Evolutionary conservation across 345 rosid genomes (phyloP).

Genomic region (Citropsis articulata): DNA sequence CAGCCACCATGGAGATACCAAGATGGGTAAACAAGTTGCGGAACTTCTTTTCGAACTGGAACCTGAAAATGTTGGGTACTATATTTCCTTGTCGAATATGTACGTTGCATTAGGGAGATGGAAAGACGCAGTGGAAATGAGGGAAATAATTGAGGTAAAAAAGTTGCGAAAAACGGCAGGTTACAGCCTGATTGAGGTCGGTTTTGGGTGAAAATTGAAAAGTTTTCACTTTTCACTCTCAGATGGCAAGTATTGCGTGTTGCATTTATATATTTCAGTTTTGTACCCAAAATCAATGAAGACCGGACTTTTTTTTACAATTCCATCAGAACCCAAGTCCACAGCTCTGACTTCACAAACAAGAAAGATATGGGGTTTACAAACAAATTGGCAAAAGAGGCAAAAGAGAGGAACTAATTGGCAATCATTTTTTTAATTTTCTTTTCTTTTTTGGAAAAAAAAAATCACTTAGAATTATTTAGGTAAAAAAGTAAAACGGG

Average conservation of each 20-base stretch:
- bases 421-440: not conserved
- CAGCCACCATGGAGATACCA: conserved; percentile 38
- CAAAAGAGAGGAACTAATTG: not conserved
- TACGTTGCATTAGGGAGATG: conserved; percentile 44
- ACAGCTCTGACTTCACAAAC: not conserved
- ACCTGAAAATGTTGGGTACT: conserved; percentile 46
- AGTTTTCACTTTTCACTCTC: not conserved
- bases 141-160: conserved; percentile 33
- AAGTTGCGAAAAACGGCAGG: conserved; percentile 42
- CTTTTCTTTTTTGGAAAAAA: too few species aligned
- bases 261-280: not conserved
- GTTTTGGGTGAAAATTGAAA: not conserved
- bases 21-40: conserved; percentile 49
- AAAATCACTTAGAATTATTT: not conserved
- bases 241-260: not conserved
- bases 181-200: conserved; percentile 34
- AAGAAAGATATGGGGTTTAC: not conserved
- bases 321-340: not conserved
- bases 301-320: not conserved
- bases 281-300: not conserved
- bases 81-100: conserved; percentile 46
- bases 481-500: not conserved
- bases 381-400: not conserved
- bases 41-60: conserved; percentile 53
- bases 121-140: conserved; percentile 46